Evolutionary conservation across 495 filamentous ascomycete genomes (phyloP).

Genomic region (Aspergillus sparsus): DNA sequence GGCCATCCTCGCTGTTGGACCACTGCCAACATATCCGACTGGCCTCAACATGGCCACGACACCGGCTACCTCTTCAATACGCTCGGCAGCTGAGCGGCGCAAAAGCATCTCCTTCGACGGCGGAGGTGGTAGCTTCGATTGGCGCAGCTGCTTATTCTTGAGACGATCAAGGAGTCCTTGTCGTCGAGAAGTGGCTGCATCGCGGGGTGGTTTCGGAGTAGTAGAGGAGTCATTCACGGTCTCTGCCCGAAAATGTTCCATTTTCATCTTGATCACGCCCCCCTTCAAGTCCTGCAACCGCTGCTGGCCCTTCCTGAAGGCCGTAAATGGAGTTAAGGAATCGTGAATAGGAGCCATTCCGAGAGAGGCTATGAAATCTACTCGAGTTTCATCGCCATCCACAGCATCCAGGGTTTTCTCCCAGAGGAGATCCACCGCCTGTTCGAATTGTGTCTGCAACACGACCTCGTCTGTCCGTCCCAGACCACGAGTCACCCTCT

Average conservation of each 20-base stretch:
- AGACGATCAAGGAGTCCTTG: slow-evolving; percentile 47
- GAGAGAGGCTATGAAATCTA: slow-evolving; percentile 37
- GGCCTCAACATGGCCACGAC: slow-evolving; percentile 44
- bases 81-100: slow-evolving; percentile 41
- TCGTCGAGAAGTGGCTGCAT: slow-evolving; percentile 38
- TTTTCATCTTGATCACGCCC: slow-evolving; percentile 45
- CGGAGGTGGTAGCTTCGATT: slow-evolving; percentile 46
- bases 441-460: slow-evolving; percentile 42
- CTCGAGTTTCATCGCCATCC: slow-evolving; percentile 24
- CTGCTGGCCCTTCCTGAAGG: slow-evolving; percentile 49
- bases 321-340: slow-evolving; percentile 44
- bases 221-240: slow-evolving; percentile 13
- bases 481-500: slow-evolving; percentile 18
- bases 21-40: slow-evolving; percentile 36
- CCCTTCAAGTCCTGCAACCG: slow-evolving; percentile 48
- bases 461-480: slow-evolving; percentile 32
- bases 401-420: slow-evolving; percentile 36
- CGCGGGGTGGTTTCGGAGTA: slow-evolving; percentile 23
- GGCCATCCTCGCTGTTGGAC: slow-evolving; percentile 35
- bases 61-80: slow-evolving; percentile 45
- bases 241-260: slow-evolving; percentile 35
- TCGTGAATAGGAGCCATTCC: slow-evolving; percentile 42
- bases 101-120: slow-evolving; percentile 46
- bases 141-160: slow-evolving; percentile 46
- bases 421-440: slow-evolving; percentile 42